A percentile compares a stretch with the other conserved stretches of the same genome.
Conservation (phyloP, 2,329 filamentous ascomycete species). For the Aspergillus brasiliensis region DNA sequence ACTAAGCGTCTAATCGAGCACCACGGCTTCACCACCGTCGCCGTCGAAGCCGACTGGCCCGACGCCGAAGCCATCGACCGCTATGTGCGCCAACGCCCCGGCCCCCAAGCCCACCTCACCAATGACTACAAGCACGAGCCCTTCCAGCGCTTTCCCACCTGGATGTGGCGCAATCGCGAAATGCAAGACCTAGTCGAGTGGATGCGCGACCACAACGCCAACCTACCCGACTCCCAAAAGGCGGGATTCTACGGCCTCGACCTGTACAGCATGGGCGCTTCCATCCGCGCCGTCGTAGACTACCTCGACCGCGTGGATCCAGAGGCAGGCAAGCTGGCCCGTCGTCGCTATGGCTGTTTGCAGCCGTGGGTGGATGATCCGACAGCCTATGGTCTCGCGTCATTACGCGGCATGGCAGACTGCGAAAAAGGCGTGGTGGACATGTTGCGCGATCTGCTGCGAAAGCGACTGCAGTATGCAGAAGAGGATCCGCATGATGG, state of each 20-base stretch:
- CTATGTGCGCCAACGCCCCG: constrained; percentile 52
- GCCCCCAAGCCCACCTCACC: constrained; percentile 34
- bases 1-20: constrained; percentile 53
- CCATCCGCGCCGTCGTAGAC: constrained; percentile 50
- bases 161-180: constrained; percentile 60
- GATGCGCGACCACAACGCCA: constrained; percentile 50
- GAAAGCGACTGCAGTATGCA: constrained; percentile 47
- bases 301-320: constrained; percentile 53
- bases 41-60: constrained; percentile 58
- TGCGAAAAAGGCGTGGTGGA: constrained; percentile 51
- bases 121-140: constrained; percentile 35
- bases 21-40: constrained; percentile 56
- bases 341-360: constrained; percentile 50
- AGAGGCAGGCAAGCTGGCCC: constrained; percentile 46
- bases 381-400: constrained; percentile 51
- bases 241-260: constrained; percentile 56
- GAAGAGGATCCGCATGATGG: constrained; percentile 36
- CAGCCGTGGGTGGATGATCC: constrained; percentile 54
- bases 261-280: constrained; percentile 53
- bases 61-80: constrained; percentile 55
- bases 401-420: constrained; percentile 44
- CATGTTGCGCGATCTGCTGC: constrained; percentile 50
- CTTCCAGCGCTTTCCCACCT: constrained; percentile 56
- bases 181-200: constrained; percentile 56
- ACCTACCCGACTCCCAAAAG: constrained; percentile 31